Evolutionary conservation across 306 rosid species (phyloP), one percentile per base, ranked within the genome.

Genomic region (Myrica gale): DNA sequence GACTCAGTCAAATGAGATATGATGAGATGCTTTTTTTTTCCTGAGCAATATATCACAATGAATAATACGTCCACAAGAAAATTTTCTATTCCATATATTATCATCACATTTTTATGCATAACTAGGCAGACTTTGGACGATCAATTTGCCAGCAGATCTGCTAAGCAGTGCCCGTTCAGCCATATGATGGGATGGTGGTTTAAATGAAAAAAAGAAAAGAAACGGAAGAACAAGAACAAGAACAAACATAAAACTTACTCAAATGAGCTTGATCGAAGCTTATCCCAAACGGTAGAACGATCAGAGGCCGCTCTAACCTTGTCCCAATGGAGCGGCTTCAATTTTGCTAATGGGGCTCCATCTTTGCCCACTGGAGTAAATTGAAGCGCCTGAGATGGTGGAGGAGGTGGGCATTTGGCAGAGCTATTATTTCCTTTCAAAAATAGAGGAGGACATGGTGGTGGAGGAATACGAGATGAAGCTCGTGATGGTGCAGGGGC

Each of bases 321-420:
- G 84, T 92, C 99, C 99, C 98, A 96, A n/a, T 96, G 99, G 47
- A 92, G 96, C 9, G 99, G 99, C 87, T 96, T 96, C 55, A 96
- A 88, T 84, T 90, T 96, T 23, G 98, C 92, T 58, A 91, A 69
- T 0, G 91, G 90, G 21, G 88, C 66, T 78, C 94, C 98, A 75
- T 92, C 99, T 89, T 89, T 96, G 45, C 97, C 97, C 52, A 86
- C 37, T 50, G 98, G 84, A 32, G 89, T 77, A 56, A 86, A 78
- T 37, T 77, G 96, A 72, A 90, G 93, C 73, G 88, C 72, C 63
- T 82, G 92, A 75, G 88, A 84, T 16, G 98, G 92, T 16, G 93
- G 96, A 76, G 97, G 99, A 50, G 96, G 92, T 23, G 92, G 97
- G 7, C 90, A 81, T 81, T 88, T 94, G 19, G 42, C 37, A 52